A percentile compares a stretch with the other conserved stretches of the same genome.
These are phyloP conservation scores for Circinella umbellata DNA, from an alignment of 371 early-diverging fungal species.

Conservation along the genomic window DNA sequence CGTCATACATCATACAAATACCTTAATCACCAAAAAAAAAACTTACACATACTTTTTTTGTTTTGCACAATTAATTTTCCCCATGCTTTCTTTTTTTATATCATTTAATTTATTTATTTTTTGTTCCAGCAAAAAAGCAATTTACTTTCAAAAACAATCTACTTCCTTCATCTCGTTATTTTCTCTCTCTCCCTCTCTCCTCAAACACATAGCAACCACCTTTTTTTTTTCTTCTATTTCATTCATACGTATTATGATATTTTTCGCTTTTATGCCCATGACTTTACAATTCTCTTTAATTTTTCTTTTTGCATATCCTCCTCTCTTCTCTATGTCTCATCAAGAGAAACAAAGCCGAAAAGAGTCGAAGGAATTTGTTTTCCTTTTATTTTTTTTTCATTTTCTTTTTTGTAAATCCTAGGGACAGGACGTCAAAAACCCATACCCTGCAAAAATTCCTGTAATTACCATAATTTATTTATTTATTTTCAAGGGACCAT, in stretches of 20 bases:
- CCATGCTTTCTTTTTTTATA: constrained; percentile 7
- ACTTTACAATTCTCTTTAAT: constrained; percentile 3
- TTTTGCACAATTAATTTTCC: not conserved
- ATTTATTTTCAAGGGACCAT: constrained; percentile 6
- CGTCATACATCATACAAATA: not conserved
- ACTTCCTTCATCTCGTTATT: not conserved
- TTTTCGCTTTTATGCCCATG: constrained; percentile 17
- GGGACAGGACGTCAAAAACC: constrained; percentile 3
- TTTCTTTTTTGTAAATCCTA: constrained; percentile 3
- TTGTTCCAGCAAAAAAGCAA: not conserved
- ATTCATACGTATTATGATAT: constrained; percentile 13
- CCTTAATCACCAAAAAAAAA: not conserved
- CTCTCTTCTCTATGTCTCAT: constrained; percentile 12
- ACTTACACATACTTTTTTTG: not conserved
- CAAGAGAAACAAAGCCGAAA: constrained; percentile 10
- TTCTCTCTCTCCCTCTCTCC: not conserved
- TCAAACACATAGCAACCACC: not conserved
- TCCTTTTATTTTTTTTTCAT: not conserved
- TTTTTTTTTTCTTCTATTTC: constrained; percentile 9
- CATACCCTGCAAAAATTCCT: constrained; percentile 2
- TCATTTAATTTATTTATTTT: not conserved
- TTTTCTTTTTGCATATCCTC: not conserved
- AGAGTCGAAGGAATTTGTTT: constrained; percentile 12
- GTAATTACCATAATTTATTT: constrained; percentile 9
- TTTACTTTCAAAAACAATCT: not conserved